Conservation (phyloP, 352 stramenopile species). For the Peronospora farinosa region DNA sequence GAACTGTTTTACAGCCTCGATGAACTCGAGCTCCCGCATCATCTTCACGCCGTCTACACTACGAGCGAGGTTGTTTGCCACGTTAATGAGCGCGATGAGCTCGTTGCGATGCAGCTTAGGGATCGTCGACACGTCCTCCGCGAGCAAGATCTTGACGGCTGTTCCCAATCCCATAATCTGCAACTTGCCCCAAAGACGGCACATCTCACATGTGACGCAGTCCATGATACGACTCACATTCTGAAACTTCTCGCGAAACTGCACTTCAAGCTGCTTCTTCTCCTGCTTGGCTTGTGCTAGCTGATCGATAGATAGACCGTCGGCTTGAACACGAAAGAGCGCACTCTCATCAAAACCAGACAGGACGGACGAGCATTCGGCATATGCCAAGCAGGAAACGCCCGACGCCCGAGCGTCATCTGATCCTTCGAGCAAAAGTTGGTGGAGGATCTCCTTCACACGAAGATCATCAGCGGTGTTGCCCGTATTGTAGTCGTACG, state of each 20-base stretch:
- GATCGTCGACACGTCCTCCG: conserved; percentile 73
- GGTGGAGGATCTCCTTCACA: conserved; percentile 59
- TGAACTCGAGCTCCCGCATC: conserved; percentile 74
- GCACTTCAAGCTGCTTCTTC: conserved; percentile 53
- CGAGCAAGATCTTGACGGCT: conserved; percentile 95
- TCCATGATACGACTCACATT: conserved; percentile 98
- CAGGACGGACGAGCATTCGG: conserved; percentile 55
- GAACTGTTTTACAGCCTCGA: conserved; percentile 55
- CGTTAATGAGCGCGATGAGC: conserved; percentile 97
- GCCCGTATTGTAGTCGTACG: conserved; percentile 93
- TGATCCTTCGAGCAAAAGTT: conserved; percentile 61
- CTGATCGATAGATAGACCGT: conserved; percentile 51
- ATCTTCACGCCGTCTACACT: conserved; percentile 76
- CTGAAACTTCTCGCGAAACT: conserved; percentile 92
- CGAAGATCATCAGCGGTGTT: conserved; percentile 83
- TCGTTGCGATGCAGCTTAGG: conserved; percentile 91
- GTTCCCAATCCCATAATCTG: conserved; percentile 95
- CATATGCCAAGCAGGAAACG: conserved; percentile 49
- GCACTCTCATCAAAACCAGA: conserved; percentile 84
- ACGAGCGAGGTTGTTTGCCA: conserved; percentile 79
- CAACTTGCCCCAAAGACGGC: conserved; percentile 96
- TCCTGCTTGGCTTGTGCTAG: conserved; percentile 51
- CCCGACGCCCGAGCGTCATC: conserved; percentile 20
- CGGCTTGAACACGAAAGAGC: conserved; percentile 74
- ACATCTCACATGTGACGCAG: conserved; percentile 99